Base-by-base conservation (phyloP, 257 asterid species). In the Ocimum tenuiflorum region DNA sequence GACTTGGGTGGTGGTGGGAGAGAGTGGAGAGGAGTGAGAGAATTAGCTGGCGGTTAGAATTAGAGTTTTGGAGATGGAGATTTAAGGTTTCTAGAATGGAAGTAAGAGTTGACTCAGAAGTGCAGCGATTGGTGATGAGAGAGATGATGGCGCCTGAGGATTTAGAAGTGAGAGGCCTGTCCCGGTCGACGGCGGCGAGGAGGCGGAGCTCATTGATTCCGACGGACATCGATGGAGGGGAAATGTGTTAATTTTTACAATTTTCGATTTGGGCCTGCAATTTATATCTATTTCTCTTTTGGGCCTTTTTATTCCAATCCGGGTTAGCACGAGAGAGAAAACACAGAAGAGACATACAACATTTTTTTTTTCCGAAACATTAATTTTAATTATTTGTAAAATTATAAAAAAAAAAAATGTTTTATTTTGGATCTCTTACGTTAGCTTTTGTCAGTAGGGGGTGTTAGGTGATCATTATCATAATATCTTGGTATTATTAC, bases 101-200 rank as follows among this genome's bases (percentile, higher is more conserved):
- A 36, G 78, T 55, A 23, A 89, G 77, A 7, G 86, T 78, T n/a
- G 65, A 38, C 24, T 51, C 70, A 54, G 96, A 81, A 46, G 95
- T 84, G 73, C 73, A 83, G 12, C 94, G 88, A 57, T 83, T 87
- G 67, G 81, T 67, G 57, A 88, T 66, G 60, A 92, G 95, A 52
- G 97, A 84, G 33, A 80, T 77, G 3, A 77, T 60, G 20, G 75
- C 65, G 54, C 22, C 22, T 5, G 73, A 17, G 23, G 72, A 56
- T 35, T 70, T 68, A 14, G 67, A 51, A 24, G 81, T 65, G 42
- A 72, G 65, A 43, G 3, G 17, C n/a, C 60, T 54, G 55, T 31
- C 12, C 59, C 47, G 17, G 51, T 7, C 19, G 61, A 68, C 62
- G 58, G 57, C 79, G 60, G 83, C 56, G 29, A 84, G 68, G 27